A percentile compares a stretch with the other conserved stretches of the same genome.
These are phyloP conservation scores for Neovahlkampfia damariscottae DNA, from an alignment of 78 protist genomes.

Conservation along the genomic window DNA sequence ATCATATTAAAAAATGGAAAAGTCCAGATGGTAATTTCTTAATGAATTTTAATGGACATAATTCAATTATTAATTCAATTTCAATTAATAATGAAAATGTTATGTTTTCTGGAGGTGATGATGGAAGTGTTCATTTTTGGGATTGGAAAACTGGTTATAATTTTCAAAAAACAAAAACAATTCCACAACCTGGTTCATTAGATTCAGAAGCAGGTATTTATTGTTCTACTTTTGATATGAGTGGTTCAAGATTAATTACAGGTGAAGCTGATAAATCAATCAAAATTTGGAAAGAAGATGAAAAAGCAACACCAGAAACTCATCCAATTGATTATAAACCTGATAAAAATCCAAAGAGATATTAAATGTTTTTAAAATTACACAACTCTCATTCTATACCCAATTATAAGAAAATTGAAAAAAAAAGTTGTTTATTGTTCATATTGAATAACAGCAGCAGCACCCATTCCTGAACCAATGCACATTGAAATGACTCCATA, in stretches of 20 bases:
- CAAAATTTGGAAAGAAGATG: constrained; percentile 65
- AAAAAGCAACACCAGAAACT: not conserved
- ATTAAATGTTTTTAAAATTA: no score
- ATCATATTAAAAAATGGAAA: constrained; percentile 91
- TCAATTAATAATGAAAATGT: constrained; percentile 75
- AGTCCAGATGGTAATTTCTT: constrained; percentile 85
- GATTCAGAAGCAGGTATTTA: constrained; percentile 72
- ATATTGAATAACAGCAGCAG: constrained; percentile 53
- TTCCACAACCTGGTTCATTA: constrained; percentile 63
- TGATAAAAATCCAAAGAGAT: not conserved
- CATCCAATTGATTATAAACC: not conserved
- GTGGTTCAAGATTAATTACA: constrained; percentile 86
- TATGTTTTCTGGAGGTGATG: constrained; percentile 70
- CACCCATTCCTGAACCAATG: constrained; percentile 64
- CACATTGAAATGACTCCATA: constrained; percentile 69
- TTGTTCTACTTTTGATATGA: constrained; percentile 65
- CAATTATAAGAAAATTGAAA: no score
- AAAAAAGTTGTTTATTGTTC: no score
- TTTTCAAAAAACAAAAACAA: constrained; percentile 65
- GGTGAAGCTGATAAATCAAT: constrained; percentile 94
- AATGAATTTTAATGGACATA: constrained; percentile 74
- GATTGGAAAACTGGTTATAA: constrained; percentile 88
- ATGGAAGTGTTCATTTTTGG: constrained; percentile 81
- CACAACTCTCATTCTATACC: no score
- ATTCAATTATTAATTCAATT: constrained; percentile 65